phyloP scores from a whole-genome alignment of 225 moss, liverwort and hornwort species.

The Pseudisothecium myosuroides region DNA sequence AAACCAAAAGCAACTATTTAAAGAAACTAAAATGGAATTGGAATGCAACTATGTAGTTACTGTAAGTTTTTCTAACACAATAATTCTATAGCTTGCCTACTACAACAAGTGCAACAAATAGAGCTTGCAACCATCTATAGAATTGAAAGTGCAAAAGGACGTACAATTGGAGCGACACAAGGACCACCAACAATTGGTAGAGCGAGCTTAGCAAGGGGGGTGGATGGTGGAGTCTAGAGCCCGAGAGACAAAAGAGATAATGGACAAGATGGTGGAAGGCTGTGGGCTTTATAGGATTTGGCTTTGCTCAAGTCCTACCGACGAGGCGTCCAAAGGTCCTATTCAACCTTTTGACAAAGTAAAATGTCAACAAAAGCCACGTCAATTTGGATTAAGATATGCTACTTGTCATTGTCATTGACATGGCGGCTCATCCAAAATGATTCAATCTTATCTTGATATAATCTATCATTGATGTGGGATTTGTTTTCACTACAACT shows the following conservation, averaged over 20 bases:
- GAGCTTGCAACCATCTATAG: not conserved
- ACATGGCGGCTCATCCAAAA: accelerated
- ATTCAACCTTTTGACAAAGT: not conserved
- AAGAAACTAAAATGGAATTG: not conserved
- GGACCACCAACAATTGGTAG: not conserved
- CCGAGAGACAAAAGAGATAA: not conserved
- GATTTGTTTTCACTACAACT: not conserved
- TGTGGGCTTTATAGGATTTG: not conserved
- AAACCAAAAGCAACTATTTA: no score
- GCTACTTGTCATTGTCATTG: accelerated
- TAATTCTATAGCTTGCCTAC: not conserved
- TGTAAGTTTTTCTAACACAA: not conserved
- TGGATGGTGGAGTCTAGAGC: no score
- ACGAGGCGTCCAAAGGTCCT: not conserved
- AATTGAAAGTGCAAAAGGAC: not conserved
- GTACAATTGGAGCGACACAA: no score
- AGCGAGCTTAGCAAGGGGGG: not conserved
- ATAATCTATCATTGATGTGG: not conserved
- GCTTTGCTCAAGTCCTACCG: not conserved
- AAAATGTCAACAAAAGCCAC: not conserved
- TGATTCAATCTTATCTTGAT: not conserved
- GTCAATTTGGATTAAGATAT: not conserved
- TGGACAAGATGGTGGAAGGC: not conserved
- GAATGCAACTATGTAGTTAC: not conserved
- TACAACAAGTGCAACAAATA: not conserved